Conservation (phyloP, 2,329 filamentous ascomycete genomes). For the Emmonsiellopsis sp. region DNA sequence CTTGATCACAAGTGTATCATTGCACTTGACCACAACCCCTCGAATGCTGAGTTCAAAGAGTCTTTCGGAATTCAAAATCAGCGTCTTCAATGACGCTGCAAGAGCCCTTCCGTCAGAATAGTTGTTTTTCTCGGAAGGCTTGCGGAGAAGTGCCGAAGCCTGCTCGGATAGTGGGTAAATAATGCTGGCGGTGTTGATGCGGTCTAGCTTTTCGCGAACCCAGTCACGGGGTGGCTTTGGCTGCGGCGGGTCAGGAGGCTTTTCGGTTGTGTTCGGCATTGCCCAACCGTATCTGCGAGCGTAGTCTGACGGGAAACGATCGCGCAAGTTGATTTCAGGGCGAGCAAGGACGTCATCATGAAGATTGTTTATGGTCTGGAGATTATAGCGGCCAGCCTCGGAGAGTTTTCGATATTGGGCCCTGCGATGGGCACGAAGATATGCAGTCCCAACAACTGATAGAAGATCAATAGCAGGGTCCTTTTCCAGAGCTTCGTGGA, state of each 20-base stretch:
- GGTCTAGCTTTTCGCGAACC: neutral
- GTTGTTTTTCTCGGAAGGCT: neutral
- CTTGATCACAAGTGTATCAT: neutral
- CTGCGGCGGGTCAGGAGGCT: neutral
- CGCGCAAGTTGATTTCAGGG: neutral
- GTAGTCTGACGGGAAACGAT: conserved; percentile 2
- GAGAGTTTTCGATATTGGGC: conserved; percentile 4
- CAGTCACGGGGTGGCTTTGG: neutral
- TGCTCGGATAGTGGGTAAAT: neutral
- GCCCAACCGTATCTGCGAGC: conserved; percentile 1
- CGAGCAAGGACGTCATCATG: neutral
- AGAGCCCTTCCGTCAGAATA: neutral
- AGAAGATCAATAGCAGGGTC: conserved; percentile 15
- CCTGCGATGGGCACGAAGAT: conserved; percentile 10
- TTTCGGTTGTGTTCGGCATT: neutral
- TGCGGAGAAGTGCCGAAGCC: conserved; percentile 2
- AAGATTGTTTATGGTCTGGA: conserved; percentile 1
- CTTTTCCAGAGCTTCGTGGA: conserved; percentile 12
- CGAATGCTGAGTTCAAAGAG: conserved; percentile 2
- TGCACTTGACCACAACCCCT: neutral
- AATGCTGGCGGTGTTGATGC: conserved; percentile 1
- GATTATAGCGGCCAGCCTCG: neutral
- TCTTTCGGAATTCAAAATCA: conserved; percentile 3
- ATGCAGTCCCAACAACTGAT: conserved; percentile 13
- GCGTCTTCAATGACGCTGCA: conserved; percentile 1